Evolutionary conservation across 2,329 filamentous ascomycete species (phyloP), one percentile per base, ranked within the genome.

Genomic region (Penicillium polonicum): DNA sequence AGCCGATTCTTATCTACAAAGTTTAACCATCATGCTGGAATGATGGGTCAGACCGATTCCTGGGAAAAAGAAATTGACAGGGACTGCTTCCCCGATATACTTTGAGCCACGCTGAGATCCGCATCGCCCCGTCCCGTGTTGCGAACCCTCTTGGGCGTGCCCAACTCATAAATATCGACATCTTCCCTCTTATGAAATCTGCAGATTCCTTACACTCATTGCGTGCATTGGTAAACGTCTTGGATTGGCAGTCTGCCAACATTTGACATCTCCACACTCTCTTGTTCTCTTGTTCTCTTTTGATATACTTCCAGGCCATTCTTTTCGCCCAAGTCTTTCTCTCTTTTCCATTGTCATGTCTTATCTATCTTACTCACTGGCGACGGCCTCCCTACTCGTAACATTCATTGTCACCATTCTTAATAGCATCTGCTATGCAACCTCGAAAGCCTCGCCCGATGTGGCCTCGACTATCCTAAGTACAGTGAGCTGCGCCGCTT

Each of bases 381-480:
- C 68, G 48, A 64, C 57, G 25, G 59, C 58, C 21, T 64, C 70
- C 8, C 46, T 70, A 12, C 36, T 66, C 29, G 63, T 59, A 33
- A 68, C 67, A 9, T 53, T 69, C 21, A 62, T 70, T 42, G 58
- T 61, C 17, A 71, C 68, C 7, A 54, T 74, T 35, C 57, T 74
- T 27, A 65, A 72, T 60, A 69, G 68, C 38, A 44, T 74, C 31
- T 70, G 62, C 19, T 69, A 66, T 52, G 66, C 62, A 3, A 60
- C 58, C 19, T 65, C 67, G 55, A 63, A 60, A 49, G 59, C 60
- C 12, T 57, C 63, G 8, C 60, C 62, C 15, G 70, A 69, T 49
- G 61, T 66, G 5, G 65, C 64, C 31, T 59, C 67, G 15, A 58
- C 72, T 39, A 52, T 60, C 19, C 60, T 74, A 23, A 68, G 65